Conservation (phyloP, 2,329 filamentous ascomycete species). For the Fusarium falciforme region DNA sequence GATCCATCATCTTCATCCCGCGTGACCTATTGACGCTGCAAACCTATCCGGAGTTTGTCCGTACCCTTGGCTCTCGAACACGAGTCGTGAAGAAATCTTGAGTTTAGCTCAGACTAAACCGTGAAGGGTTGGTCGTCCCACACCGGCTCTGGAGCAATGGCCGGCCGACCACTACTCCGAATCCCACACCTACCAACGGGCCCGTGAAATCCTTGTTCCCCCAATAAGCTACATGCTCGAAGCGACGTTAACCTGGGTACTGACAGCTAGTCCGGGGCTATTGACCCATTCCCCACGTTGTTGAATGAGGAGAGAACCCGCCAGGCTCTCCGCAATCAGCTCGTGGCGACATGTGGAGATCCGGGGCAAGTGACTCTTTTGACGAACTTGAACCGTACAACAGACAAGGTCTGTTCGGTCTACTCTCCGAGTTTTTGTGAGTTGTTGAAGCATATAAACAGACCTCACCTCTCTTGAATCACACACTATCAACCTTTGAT, state of each 20-base stretch:
- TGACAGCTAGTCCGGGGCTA: background rate
- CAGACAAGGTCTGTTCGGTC: background rate
- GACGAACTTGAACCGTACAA: background rate
- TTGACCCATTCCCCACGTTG: background rate
- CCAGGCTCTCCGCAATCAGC: background rate
- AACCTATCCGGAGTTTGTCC: background rate
- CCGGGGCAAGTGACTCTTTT: background rate
- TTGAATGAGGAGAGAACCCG: background rate
- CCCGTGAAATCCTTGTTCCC: background rate
- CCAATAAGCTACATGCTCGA: background rate
- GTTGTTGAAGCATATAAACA: background rate
- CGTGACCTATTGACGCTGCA: background rate
- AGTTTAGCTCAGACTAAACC: background rate
- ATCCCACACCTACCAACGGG: background rate
- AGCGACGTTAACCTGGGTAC: background rate
- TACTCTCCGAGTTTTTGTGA: background rate
- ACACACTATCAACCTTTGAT: background rate
- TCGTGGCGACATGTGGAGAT: background rate
- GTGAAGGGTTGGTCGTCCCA: background rate
- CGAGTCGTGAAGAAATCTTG: background rate
- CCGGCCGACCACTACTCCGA: conserved; percentile 2
- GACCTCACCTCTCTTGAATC: background rate
- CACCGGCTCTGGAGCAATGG: background rate
- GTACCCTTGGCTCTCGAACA: background rate
- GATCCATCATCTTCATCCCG: background rate